Evolutionary conservation across 148 eudicot species (phyloP).

Genomic region (Amaranthus palmeri): DNA sequence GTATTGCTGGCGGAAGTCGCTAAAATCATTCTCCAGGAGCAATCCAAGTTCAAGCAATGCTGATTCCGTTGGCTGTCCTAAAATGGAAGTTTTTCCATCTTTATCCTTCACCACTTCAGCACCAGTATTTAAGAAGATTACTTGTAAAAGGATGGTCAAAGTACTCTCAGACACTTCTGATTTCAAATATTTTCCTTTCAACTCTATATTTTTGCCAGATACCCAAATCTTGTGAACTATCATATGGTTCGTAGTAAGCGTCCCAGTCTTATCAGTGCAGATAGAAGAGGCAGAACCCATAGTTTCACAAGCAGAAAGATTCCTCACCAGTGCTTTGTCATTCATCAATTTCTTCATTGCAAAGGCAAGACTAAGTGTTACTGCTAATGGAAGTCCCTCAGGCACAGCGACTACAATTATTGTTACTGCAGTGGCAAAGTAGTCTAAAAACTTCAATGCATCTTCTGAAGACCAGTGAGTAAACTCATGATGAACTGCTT

Average conservation of each 20-base stretch:
- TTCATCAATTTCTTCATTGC: slow-evolving; percentile 91
- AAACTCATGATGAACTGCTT: slow-evolving; percentile 41
- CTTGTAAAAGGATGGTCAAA: slow-evolving; percentile 45
- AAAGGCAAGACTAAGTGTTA: slow-evolving; percentile 93
- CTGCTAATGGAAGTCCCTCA: slow-evolving; percentile 93
- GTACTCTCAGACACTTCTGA: slow-evolving; percentile 36
- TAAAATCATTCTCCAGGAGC: slow-evolving; percentile 56
- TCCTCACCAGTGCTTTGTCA: slow-evolving; percentile 78
- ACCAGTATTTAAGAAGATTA: slow-evolving; percentile 67
- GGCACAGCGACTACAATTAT: slow-evolving; percentile 97
- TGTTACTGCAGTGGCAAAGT: slow-evolving; percentile 88
- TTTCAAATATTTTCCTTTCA: slow-evolving; percentile 33
- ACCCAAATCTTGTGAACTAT: slow-evolving; percentile 71
- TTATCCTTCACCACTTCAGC: slow-evolving; percentile 71
- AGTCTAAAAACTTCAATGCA: slow-evolving; percentile 63
- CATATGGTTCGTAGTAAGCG: slow-evolving; percentile 92
- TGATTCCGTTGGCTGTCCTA: slow-evolving; percentile 88
- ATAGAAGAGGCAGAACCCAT: slow-evolving; percentile 90
- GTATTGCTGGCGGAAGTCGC: slow-evolving; percentile 36
- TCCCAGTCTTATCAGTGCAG: slow-evolving; percentile 96
- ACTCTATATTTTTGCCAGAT: slow-evolving; percentile 42
- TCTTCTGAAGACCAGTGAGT: slow-evolving; percentile 69
- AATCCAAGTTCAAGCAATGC: slow-evolving; percentile 80
- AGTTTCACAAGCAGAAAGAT: slow-evolving; percentile 93
- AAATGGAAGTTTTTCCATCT: slow-evolving; percentile 53